These are phyloP conservation scores for Corylus americana DNA, from an alignment of 306 rosid species.

Conservation along the genomic window DNA sequence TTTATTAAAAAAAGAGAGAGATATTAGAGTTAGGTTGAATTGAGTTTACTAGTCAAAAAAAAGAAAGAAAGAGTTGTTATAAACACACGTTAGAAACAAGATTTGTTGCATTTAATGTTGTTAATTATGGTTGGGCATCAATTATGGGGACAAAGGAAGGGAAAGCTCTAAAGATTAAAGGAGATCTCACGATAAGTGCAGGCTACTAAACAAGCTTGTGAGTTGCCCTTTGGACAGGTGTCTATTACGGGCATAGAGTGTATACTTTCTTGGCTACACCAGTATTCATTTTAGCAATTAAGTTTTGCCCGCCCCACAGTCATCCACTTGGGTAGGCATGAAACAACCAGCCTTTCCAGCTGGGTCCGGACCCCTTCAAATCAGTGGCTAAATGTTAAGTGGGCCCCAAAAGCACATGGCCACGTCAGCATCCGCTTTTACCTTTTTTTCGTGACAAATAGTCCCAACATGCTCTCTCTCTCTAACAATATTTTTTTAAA, in stretches of 20 bases:
- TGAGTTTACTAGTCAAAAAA: too few species aligned
- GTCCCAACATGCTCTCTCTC: background rate
- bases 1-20: too few species aligned
- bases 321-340: slow-evolving; percentile 25
- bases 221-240: background rate
- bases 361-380: slow-evolving; percentile 17
- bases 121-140: background rate
- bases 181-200: background rate
- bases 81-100: background rate
- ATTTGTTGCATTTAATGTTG: background rate
- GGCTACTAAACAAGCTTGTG: background rate
- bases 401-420: slow-evolving; percentile 40
- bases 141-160: background rate
- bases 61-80: background rate
- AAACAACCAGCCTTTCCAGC: slow-evolving; percentile 30
- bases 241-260: background rate
- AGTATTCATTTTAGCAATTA: background rate
- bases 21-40: too few species aligned
- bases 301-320: background rate
- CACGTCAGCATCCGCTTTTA: slow-evolving; percentile 26
- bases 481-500: too few species aligned
- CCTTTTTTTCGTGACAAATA: background rate
- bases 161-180: background rate
- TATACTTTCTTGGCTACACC: background rate
- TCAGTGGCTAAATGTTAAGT: slow-evolving; percentile 16